Evolutionary conservation across 495 filamentous ascomycete species (phyloP).

Genomic region (Aspergillus taichungensis): DNA sequence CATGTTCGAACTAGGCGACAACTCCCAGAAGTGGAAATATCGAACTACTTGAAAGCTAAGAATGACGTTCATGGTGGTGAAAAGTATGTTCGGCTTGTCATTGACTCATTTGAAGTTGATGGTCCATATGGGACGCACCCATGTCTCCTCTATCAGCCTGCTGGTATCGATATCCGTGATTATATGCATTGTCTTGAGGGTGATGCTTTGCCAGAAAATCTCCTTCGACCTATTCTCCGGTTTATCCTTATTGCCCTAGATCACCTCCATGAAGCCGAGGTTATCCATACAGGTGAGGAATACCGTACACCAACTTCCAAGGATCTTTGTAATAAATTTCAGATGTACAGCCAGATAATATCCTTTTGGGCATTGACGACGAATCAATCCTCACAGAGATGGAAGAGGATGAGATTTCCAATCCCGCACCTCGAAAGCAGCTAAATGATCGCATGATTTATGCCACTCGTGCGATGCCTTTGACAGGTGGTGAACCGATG

Average conservation of each 20-base stretch:
- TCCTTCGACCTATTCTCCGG: conserved; percentile 19
- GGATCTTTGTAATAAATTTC: background rate
- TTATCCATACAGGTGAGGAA: conserved; percentile 35
- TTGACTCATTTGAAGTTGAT: conserved; percentile 29
- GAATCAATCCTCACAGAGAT: conserved; percentile 12
- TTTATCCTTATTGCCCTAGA: conserved; percentile 31
- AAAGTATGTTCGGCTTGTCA: conserved; percentile 21
- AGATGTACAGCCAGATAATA: conserved; percentile 20
- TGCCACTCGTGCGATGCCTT: conserved; percentile 12
- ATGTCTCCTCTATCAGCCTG: conserved; percentile 33
- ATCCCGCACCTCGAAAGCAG: conserved; percentile 16
- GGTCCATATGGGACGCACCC: conserved; percentile 32
- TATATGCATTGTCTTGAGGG: conserved; percentile 13
- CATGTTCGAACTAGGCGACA: conserved; percentile 10
- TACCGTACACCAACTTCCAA: background rate
- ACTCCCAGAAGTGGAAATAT: conserved; percentile 25
- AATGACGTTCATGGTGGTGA: conserved; percentile 20
- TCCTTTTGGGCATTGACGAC: conserved; percentile 17
- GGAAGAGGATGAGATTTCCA: conserved; percentile 13
- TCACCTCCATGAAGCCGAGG: conserved; percentile 28
- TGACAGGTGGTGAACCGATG: conserved; percentile 11
- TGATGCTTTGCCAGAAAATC: conserved; percentile 7
- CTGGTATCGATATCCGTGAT: conserved; percentile 22
- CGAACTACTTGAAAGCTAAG: conserved; percentile 17
- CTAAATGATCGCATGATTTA: conserved; percentile 14